Percentiles rank a stretch among this genome's conserved stretches.
These are phyloP conservation scores for Aspergillus ibericus DNA, from an alignment of 2,329 filamentous ascomycete genomes.

Conservation along the genomic window DNA sequence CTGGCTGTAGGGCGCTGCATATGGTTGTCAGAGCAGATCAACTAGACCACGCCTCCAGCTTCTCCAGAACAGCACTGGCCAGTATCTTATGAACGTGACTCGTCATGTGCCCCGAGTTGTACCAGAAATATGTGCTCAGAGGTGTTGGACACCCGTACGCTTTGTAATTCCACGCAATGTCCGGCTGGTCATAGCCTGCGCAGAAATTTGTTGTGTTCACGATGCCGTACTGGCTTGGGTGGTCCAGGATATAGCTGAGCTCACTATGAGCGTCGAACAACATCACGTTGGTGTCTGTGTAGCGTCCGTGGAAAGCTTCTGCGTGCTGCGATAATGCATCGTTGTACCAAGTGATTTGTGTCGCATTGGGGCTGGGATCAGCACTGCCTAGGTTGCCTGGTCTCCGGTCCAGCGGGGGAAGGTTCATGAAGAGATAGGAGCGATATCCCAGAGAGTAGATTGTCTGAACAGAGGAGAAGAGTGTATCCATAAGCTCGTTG, in stretches of 20 bases:
- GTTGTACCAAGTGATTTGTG: slow-evolving; percentile 51
- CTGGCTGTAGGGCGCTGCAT: not conserved
- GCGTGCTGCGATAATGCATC: slow-evolving; percentile 37
- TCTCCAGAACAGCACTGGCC: slow-evolving; percentile 25
- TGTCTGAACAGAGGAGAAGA: slow-evolving; percentile 44
- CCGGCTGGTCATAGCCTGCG: slow-evolving; percentile 47
- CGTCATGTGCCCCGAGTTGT: slow-evolving; percentile 50
- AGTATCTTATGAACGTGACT: slow-evolving; percentile 44
- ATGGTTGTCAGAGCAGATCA: not conserved
- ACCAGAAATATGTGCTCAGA: slow-evolving; percentile 50
- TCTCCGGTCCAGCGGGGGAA: slow-evolving; percentile 53
- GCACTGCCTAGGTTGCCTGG: slow-evolving; percentile 35
- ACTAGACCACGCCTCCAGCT: slow-evolving; percentile 13
- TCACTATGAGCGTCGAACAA: slow-evolving; percentile 49
- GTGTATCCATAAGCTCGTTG: slow-evolving; percentile 40
- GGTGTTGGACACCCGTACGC: slow-evolving; percentile 48
- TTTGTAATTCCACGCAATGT: slow-evolving; percentile 44
- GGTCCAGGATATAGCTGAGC: slow-evolving; percentile 46
- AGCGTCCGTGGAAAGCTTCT: slow-evolving; percentile 30
- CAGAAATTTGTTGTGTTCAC: slow-evolving; percentile 50
- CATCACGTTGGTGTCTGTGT: slow-evolving; percentile 39
- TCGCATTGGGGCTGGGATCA: slow-evolving; percentile 46
- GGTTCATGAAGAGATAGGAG: slow-evolving; percentile 52
- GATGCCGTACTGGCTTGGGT: slow-evolving; percentile 44
- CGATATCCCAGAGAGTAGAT: slow-evolving; percentile 47